Evolutionary conservation across 495 filamentous ascomycete species (phyloP), one percentile per base, ranked within the genome.

Genomic region (Antarctomyces pellizariae): DNA sequence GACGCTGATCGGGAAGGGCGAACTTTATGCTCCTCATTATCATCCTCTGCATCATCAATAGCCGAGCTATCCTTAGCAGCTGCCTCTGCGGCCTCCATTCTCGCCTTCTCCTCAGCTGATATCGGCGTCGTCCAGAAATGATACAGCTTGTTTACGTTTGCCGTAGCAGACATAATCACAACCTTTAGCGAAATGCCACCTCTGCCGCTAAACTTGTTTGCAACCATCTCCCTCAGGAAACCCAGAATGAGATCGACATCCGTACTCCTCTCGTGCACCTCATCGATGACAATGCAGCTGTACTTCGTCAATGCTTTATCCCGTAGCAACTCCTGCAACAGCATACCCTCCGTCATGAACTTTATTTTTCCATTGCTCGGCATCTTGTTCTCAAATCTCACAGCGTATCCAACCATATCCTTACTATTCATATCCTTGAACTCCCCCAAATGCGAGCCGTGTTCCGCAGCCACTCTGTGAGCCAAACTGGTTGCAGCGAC

Each of bases 191-290:
- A 65, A 22, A 76, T 48, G 7, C 73, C 73, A 10, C 66, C 71
- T 18, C 71, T 58, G 12, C 63, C 74, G 8, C 48, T 49, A 29
- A 54, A 57, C 33, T 61, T 52, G 3, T 67, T 64, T 16, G 52
- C 48, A 1, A 78, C 44, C 16, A 90, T 54, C 32, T 73, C 71
- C 41, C 71, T 76, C 34, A 95, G 47, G 37, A 99, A 95, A 0
- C 89, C 89, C 26, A 78, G 54, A 0, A 89, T 52, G 25, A 95
- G 48, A 54, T 99, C 89, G 9, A 92, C 84, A 40, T 92, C 91
- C n/a, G 91, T 65, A 30, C 84, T 89, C 30, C 89, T 62, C 49
- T 99, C 89, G 50, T 99, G 89, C 2, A 95, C 80, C 42, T 99
- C 89, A 52, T 99, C 89, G 6, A 99, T 76, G 25, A 95, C 59